Percentiles rank a stretch among this genome's conserved stretches.
phyloP scores from a whole-genome alignment of 169 alveolate genomes.

The Cryptosporidium muris region DNA sequence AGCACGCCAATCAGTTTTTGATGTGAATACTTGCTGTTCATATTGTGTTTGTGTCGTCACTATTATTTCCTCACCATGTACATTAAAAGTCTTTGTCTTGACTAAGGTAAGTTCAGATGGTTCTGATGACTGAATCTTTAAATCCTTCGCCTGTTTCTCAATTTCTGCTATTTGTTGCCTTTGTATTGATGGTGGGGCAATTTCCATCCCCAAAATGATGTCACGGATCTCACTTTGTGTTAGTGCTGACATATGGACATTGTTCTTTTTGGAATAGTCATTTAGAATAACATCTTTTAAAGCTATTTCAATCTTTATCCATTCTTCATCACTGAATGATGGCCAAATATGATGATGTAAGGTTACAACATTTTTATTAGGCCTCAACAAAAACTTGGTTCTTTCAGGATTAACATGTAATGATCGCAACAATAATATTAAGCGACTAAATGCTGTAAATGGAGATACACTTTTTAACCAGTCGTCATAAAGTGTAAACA shows the following conservation, averaged over 20 bases:
- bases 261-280: constrained; percentile 98
- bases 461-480: constrained; percentile 98
- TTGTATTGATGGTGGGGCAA: constrained; percentile 96
- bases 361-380: constrained; percentile 96
- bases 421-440: constrained; percentile 96
- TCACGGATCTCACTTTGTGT: constrained; percentile 99
- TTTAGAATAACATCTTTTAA: constrained; percentile 96
- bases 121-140: constrained; percentile 76
- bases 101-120: constrained; percentile 82
- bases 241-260: constrained; percentile 96
- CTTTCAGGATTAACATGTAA: constrained; percentile 98
- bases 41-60: constrained; percentile 98
- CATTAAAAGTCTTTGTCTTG: constrained; percentile 95
- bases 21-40: constrained; percentile 95
- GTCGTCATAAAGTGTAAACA: constrained; percentile 98
- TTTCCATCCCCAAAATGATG: constrained; percentile 99
- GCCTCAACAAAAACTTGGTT: constrained; percentile 96
- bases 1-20: constrained; percentile 99
- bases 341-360: constrained; percentile 99
- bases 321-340: constrained; percentile 97
- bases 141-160: constrained; percentile 87
- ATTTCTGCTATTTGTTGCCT: constrained; percentile 94
- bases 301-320: constrained; percentile 99
- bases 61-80: constrained; percentile 95
- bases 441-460: constrained; percentile 98